A percentile compares a stretch with the other conserved stretches of the same genome.
phyloP scores from a whole-genome alignment of 2,329 filamentous ascomycete genomes.

The Xylariaceae sp. region DNA sequence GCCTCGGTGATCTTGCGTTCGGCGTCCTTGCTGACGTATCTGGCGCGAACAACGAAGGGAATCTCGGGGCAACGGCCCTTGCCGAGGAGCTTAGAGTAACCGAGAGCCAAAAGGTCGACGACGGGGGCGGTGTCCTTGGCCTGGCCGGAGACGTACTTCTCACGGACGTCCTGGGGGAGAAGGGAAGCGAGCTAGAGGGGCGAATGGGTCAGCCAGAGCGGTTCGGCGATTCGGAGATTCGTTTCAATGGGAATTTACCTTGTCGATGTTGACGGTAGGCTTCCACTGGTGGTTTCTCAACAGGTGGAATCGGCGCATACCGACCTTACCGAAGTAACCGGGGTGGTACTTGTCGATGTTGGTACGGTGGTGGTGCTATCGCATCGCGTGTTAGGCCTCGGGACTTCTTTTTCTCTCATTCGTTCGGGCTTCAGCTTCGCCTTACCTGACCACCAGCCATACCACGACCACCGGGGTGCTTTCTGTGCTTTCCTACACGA shows the following conservation, averaged over 20 bases:
- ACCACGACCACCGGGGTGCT: constrained; percentile 79
- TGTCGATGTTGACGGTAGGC: constrained; percentile 97
- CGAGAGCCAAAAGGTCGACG: constrained; percentile 93
- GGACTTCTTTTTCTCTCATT: background rate
- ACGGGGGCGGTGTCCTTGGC: constrained; percentile 93
- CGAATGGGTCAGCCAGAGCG: constrained; percentile 9
- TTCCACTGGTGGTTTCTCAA: constrained; percentile 97
- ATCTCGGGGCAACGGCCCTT: constrained; percentile 94
- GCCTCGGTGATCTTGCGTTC: constrained; percentile 99
- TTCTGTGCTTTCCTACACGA: constrained; percentile 98
- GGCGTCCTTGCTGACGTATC: constrained; percentile 92
- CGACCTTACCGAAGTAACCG: constrained; percentile 99
- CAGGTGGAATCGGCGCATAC: constrained; percentile 97
- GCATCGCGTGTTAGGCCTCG: constrained; percentile 46
- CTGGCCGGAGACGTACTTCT: constrained; percentile 75
- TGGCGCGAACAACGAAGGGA: constrained; percentile 87
- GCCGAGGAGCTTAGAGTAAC: constrained; percentile 97
- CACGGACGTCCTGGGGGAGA: constrained; percentile 86
- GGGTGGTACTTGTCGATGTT: constrained; percentile 83
- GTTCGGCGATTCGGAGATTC: background rate
- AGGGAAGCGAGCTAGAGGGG: constrained; percentile 81
- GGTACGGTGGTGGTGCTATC: constrained; percentile 88
- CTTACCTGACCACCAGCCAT: constrained; percentile 50
- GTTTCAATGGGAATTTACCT: constrained; percentile 53
- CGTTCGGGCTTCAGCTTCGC: background rate